Evolutionary conservation across 495 filamentous ascomycete species (phyloP).

Genomic region (Gamarada debralockiae): DNA sequence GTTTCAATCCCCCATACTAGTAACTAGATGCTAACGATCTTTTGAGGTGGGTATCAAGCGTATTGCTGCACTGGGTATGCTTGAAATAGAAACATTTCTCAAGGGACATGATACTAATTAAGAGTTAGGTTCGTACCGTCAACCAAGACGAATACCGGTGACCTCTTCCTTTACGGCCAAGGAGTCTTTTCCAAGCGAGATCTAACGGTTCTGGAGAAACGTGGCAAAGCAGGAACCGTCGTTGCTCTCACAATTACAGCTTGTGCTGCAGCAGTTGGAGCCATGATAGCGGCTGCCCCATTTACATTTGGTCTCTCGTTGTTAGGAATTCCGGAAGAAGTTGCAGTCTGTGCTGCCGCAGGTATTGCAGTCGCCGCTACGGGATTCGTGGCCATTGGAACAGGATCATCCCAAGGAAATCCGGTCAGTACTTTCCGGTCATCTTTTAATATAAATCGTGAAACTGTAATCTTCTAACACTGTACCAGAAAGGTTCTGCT

Average conservation of each 20-base stretch:
- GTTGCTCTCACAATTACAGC: too few relatives aligned
- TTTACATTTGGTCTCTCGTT: background rate
- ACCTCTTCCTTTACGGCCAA: constrained; percentile 5
- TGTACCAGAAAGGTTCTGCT: background rate
- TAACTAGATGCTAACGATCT: too few relatives aligned
- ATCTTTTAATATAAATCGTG: background rate
- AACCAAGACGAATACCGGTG: constrained; percentile 2
- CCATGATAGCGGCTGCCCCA: too few relatives aligned
- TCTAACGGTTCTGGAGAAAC: too few relatives aligned
- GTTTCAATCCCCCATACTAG: too few relatives aligned
- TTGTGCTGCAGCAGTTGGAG: too few relatives aligned
- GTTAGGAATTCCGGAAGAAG: background rate
- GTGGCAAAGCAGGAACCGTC: too few relatives aligned
- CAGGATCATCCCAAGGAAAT: background rate
- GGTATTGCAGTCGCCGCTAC: background rate
- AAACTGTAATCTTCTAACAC: background rate
- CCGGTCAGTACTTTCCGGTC: background rate
- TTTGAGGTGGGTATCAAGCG: constrained; percentile 6
- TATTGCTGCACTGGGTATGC: constrained; percentile 12
- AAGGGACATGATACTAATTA: too few relatives aligned
- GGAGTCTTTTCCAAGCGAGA: background rate
- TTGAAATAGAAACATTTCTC: too few relatives aligned
- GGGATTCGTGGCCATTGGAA: background rate
- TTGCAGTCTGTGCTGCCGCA: background rate
- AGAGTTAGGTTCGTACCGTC: constrained; percentile 6